Conservation (phyloP, 2,329 filamentous ascomycete species). For the Seiridium cupressi region DNA sequence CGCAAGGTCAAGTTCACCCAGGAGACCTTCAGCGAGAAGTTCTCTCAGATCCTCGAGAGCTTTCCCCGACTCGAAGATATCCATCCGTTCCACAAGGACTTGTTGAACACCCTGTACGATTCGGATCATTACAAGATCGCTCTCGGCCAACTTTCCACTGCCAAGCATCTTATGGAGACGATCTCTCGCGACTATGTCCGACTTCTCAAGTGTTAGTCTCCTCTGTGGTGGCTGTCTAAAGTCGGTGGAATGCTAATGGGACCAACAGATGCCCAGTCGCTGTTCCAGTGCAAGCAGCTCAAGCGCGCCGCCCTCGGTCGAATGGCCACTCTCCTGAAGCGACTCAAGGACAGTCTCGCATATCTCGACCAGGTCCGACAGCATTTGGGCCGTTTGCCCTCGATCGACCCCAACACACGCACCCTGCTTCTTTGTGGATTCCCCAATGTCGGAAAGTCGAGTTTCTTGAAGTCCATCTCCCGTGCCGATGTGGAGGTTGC, state of each 20-base stretch:
- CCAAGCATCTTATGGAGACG: constrained; percentile 94
- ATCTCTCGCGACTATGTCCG: constrained; percentile 96
- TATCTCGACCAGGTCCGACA: constrained; percentile 97
- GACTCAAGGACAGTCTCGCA: constrained; percentile 88
- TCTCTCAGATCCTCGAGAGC: constrained; percentile 84
- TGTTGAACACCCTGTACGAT: constrained; percentile 98
- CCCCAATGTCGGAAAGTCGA: constrained; percentile 96
- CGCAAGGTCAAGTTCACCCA: constrained; percentile 98
- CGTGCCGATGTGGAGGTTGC: constrained; percentile 95
- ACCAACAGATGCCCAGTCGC: constrained; percentile 70
- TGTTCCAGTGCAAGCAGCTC: constrained; percentile 99
- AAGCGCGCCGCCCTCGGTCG: constrained; percentile 94
- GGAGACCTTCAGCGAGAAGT: constrained; percentile 95
- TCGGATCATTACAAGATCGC: constrained; percentile 97
- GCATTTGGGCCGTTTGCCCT: constrained; percentile 92
- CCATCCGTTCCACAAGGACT: constrained; percentile 86
- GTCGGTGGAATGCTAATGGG: not conserved
- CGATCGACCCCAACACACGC: constrained; percentile 97
- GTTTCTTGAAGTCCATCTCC: constrained; percentile 88
- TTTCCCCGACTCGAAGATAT: constrained; percentile 93
- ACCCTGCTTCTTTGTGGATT: constrained; percentile 97
- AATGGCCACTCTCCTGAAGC: constrained; percentile 96
- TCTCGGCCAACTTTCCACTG: constrained; percentile 91
- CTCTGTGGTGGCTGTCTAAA: not conserved
- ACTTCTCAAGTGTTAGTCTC: constrained; percentile 68